Evolutionary conservation across 2,329 filamentous ascomycete genomes (phyloP).

Genomic region (Cladophialophora exuberans): DNA sequence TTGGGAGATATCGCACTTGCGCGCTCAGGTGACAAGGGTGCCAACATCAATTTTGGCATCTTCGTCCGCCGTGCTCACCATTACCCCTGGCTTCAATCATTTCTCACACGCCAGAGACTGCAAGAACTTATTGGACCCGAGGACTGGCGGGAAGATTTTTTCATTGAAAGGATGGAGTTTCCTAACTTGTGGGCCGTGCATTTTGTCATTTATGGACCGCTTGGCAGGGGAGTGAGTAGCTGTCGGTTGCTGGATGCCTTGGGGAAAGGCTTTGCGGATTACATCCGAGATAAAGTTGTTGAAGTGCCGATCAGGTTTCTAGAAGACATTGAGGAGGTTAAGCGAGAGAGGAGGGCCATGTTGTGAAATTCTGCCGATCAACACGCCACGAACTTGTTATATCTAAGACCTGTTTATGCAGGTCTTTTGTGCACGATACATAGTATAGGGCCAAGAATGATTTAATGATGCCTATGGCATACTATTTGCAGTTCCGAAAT

Average conservation of each 20-base stretch:
- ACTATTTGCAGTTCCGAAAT: no score
- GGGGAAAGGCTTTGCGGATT: constrained; percentile 59
- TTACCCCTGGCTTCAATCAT: constrained; percentile 44
- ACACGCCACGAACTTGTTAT: no score
- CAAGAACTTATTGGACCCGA: constrained; percentile 45
- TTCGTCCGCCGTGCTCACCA: constrained; percentile 36
- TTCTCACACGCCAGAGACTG: constrained; percentile 46
- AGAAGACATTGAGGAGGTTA: constrained; percentile 23
- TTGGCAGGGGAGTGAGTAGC: constrained; percentile 54
- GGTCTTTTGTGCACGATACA: no score
- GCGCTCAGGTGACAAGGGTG: constrained; percentile 47
- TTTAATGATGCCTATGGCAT: no score
- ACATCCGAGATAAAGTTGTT: constrained; percentile 49
- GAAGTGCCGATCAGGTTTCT: constrained; percentile 40
- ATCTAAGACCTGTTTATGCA: no score
- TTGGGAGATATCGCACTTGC: constrained; percentile 50
- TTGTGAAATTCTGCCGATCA: constrained; percentile 21
- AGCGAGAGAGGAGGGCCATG: constrained; percentile 25
- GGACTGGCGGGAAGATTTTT: constrained; percentile 49
- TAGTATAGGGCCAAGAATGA: no score
- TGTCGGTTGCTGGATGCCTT: constrained; percentile 52
- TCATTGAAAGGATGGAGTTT: constrained; percentile 55
- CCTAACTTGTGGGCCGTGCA: constrained; percentile 51
- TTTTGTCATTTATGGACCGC: constrained; percentile 54
- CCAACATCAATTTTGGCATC: constrained; percentile 48